Conservation (phyloP, 1,284 basidiomycete species). For the Earliella scabrosa region DNA sequence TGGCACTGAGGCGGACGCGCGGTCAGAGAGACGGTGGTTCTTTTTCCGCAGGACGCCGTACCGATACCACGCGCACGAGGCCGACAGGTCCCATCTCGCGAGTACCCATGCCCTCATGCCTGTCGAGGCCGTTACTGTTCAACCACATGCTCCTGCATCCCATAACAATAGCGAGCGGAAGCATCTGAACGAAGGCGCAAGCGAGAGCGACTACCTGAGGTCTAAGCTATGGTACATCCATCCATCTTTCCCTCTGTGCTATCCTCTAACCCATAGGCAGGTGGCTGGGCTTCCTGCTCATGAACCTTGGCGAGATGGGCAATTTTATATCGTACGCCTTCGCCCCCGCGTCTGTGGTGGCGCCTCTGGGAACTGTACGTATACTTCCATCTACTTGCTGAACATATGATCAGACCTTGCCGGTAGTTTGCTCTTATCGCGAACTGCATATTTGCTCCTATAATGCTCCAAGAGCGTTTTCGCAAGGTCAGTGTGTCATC, state of each 20-base stretch:
- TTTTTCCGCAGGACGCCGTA: conserved; percentile 16
- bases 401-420: conserved; percentile 3
- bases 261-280: conserved; percentile 42
- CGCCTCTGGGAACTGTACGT: conserved; percentile 90
- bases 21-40: conserved; percentile 12
- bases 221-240: conserved; percentile 76
- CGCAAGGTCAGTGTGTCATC: conserved; percentile 53
- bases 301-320: conserved; percentile 91
- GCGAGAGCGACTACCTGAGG: conserved; percentile 73
- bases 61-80: conserved; percentile 19
- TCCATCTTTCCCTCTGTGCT: not conserved
- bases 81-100: conserved; percentile 27
- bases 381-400: not conserved
- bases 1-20: not conserved
- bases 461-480: conserved; percentile 83
- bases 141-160: conserved; percentile 2
- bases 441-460: conserved; percentile 92
- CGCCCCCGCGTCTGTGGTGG: conserved; percentile 93
- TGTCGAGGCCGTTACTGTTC: conserved; percentile 29
- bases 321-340: conserved; percentile 92
- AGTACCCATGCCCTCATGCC: conserved; percentile 32
- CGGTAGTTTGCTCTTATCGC: conserved; percentile 86
- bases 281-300: conserved; percentile 90
- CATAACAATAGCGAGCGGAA: conserved; percentile 34
- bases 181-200: conserved; percentile 36